Conservation (phyloP, 768 basidiomycete species). For the Serendipita sp. region DNA sequence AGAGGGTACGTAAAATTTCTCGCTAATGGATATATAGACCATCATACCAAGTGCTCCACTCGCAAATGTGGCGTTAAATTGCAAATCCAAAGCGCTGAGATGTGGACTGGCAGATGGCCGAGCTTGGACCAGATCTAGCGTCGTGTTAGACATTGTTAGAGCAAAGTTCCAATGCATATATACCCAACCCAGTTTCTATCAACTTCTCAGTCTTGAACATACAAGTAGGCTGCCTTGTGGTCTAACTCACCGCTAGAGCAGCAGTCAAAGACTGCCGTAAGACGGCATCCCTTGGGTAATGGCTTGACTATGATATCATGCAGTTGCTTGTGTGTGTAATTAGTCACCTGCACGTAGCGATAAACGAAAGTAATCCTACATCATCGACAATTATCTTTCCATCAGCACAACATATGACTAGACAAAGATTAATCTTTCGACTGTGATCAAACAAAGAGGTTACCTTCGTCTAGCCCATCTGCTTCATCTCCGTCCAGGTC, state of each 20-base stretch:
- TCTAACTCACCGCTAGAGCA: background rate
- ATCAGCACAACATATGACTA: slow-evolving; percentile 5
- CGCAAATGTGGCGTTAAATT: background rate
- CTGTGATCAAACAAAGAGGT: background rate
- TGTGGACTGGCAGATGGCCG: background rate
- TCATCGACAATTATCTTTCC: slow-evolving; percentile 8
- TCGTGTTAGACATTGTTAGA: background rate
- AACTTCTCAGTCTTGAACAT: background rate
- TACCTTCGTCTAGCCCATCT: slow-evolving; percentile 7
- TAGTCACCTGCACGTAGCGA: background rate
- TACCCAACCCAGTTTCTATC: slow-evolving; percentile 1
- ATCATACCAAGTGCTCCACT: background rate
- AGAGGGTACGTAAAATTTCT: background rate
- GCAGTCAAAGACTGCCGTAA: slow-evolving; percentile 8
- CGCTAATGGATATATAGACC: background rate
- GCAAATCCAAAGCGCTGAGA: background rate
- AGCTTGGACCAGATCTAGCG: background rate
- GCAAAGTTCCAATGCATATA: background rate
- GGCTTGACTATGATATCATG: slow-evolving; percentile 7
- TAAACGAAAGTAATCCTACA: background rate
- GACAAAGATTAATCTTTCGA: background rate
- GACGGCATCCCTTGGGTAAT: slow-evolving; percentile 5
- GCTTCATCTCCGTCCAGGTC: slow-evolving; percentile 7
- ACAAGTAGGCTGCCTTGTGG: background rate
- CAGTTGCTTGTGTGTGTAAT: background rate